Conservation (phyloP, 805 yeast species). For the Zygosaccharomyces bisporus region DNA sequence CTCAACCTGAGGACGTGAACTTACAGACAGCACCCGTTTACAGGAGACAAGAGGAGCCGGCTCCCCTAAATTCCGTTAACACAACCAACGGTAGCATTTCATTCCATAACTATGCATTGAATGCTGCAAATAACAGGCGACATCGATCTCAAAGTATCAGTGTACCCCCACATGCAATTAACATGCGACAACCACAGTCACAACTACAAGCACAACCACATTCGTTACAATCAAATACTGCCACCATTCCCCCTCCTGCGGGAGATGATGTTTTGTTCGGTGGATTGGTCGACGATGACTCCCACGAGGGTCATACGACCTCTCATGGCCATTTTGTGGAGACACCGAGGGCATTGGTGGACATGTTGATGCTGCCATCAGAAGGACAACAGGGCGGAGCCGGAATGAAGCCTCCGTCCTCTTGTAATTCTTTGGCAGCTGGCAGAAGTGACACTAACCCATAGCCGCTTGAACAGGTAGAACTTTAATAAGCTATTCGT, state of each 20-base stretch:
- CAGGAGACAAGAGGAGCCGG: constrained; percentile 4
- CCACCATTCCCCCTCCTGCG: background rate
- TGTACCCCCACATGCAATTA: background rate
- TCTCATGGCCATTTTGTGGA: constrained; percentile 14
- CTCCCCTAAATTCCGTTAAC: background rate
- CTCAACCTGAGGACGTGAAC: background rate
- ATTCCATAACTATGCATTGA: constrained; percentile 2
- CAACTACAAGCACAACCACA: no score
- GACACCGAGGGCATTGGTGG: constrained; percentile 29
- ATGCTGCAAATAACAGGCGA: background rate
- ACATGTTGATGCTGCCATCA: constrained; percentile 21
- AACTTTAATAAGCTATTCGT: background rate
- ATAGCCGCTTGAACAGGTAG: background rate
- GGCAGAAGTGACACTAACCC: background rate
- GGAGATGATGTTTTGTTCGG: background rate
- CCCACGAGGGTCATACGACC: background rate
- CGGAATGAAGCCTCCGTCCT: constrained; percentile 1
- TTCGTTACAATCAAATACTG: no score
- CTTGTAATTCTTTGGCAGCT: constrained; percentile 1
- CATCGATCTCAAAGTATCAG: constrained; percentile 3
- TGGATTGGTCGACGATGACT: background rate
- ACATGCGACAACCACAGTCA: background rate
- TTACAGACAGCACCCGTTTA: background rate
- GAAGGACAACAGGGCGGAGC: constrained; percentile 6
- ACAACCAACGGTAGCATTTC: background rate